Evolutionary conservation across 768 basidiomycete species (phyloP).

Genomic region (Rhodotorula graminis): DNA sequence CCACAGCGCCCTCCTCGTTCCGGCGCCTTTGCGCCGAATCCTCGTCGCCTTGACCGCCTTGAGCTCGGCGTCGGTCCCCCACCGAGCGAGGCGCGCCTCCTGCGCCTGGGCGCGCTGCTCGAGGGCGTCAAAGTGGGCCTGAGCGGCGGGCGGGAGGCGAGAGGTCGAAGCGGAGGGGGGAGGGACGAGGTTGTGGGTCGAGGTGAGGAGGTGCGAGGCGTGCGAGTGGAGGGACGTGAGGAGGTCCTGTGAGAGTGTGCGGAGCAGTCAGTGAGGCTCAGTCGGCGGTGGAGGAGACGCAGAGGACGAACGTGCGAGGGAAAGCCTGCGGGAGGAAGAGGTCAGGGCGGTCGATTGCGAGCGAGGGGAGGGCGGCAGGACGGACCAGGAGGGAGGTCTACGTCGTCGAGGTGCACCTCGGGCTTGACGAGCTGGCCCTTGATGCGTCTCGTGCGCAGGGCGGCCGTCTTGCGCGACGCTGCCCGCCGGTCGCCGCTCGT

Average conservation of each 20-base stretch:
- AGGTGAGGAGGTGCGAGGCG: not conserved
- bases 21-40: not conserved
- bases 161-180: conserved; percentile 5
- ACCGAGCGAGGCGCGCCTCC: not conserved
- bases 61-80: not conserved
- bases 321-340: not conserved
- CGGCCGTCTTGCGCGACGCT: not conserved
- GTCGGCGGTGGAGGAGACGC: not conserved
- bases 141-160: not conserved
- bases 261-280: too few relatives aligned
- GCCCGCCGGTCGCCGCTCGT: too few relatives aligned
- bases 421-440: not conserved
- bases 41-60: not conserved
- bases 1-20: conserved; percentile 6
- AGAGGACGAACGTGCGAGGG: not conserved
- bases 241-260: conserved; percentile 6
- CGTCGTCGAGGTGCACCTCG: not conserved
- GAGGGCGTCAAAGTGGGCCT: conserved; percentile 6
- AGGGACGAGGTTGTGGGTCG: conserved; percentile 15
- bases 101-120: not conserved
- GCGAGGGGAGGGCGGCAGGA: too few relatives aligned
- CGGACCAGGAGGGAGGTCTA: not conserved
- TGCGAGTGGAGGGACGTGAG: conserved; percentile 19
- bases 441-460: not conserved
- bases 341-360: fast-evolving